Evolutionary conservation across 352 stramenopile species (phyloP), one percentile per base, ranked within the genome.

Genomic region (Phytopythium montanum): DNA sequence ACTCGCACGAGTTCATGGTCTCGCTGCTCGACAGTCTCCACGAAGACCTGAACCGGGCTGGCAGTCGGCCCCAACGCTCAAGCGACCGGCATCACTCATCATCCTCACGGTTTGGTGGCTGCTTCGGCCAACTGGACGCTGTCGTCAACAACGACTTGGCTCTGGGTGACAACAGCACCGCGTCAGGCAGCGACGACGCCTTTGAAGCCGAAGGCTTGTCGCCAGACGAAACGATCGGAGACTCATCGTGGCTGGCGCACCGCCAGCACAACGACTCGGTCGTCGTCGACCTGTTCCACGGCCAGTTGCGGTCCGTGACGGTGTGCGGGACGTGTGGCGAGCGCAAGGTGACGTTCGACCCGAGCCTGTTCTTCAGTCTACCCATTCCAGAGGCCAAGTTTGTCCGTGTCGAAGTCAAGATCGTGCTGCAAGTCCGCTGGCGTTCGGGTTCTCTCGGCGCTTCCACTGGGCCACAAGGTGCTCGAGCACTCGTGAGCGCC

Each of bases 11-110:
- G 54, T 93, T 94, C 50, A 98, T 98, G 75, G 89, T 94, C 31
- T 98, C 97, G 46, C 70, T 99, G 6, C 85, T 99, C 8, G 97
- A 99, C 78, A 97, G 97, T 59, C 69, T 99, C 2, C 97, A 99
- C 73, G 97, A 99, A 75, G 97, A 99, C 70, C 71, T 99, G 34
- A 99, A 99, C 70, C 80, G 91, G 31, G 83, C 97, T 2, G 54
- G 46, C 26, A 67, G 51, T 52, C 49, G 33, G 4, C 64, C 49
- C 41, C 29, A 64, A 69, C 53, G 42, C 45, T 5, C n/a, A 1
- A 16, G 25, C 12, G 36, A 39, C 6, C 36, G n/a, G 19, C 58
- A 94, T 92, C 62, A 76, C 8, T 64, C 64, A 52, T 45, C 71
- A 18, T 80, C 70, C 29, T 49, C 38, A 6, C 7, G 25, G 23